A percentile compares a stretch with the other conserved stretches of the same genome.
These are phyloP conservation scores for Epithemia pelagica DNA, from an alignment of 108 stramenopile genomes.

Conservation along the genomic window DNA sequence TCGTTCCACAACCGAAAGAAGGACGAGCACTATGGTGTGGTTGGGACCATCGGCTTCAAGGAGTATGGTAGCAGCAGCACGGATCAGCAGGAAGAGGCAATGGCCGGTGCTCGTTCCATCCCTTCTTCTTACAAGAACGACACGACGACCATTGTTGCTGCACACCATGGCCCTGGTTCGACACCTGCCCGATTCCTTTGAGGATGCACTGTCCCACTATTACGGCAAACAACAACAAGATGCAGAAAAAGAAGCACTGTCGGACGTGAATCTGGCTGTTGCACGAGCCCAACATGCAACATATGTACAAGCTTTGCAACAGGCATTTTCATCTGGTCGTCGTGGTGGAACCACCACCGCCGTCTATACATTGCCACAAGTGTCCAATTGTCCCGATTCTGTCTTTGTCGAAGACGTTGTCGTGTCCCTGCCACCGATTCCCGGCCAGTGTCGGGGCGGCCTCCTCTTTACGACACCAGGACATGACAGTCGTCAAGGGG, in stretches of 20 bases:
- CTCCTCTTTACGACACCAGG: constrained; percentile 33
- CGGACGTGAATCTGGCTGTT: constrained; percentile 11
- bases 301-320: constrained; percentile 36
- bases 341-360: not conserved
- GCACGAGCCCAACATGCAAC: constrained; percentile 35
- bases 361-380: constrained; percentile 27
- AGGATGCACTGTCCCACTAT: constrained; percentile 35
- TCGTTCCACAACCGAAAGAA: too few relatives aligned
- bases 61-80: too few relatives aligned
- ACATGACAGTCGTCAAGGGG: constrained; percentile 45
- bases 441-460: constrained; percentile 34
- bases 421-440: constrained; percentile 14
- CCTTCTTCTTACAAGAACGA: too few relatives aligned
- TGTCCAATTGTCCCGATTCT: constrained; percentile 52
- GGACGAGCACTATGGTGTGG: too few relatives aligned
- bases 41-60: too few relatives aligned
- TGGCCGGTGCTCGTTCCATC: too few relatives aligned
- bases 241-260: not conserved
- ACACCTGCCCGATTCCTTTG: constrained; percentile 42
- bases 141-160: too few relatives aligned
- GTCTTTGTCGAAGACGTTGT: constrained; percentile 76
- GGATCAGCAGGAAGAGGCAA: too few relatives aligned
- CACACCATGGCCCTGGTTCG: constrained; percentile 40
- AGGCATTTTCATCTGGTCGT: too few relatives aligned
- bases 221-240: not conserved